Evolutionary conservation across 1,139 yeast genomes (phyloP).

Genomic region (Hanseniaspora sp.): DNA sequence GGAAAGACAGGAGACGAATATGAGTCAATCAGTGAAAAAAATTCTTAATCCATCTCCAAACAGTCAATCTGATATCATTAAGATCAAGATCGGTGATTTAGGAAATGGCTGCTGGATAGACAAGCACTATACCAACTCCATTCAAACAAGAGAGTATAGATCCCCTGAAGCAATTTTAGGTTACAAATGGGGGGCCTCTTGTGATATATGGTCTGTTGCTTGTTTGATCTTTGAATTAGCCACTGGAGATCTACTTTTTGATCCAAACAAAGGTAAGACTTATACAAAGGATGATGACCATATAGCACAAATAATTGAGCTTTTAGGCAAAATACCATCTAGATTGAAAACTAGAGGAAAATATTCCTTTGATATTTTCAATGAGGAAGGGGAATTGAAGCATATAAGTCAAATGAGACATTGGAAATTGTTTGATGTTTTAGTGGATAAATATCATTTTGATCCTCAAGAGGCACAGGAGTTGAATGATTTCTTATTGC

Average conservation of each 20-base stretch:
- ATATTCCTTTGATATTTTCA: constrained; percentile 43
- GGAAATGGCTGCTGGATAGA: constrained; percentile 66
- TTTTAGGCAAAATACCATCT: constrained; percentile 49
- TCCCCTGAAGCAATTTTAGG: constrained; percentile 57
- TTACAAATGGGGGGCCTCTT: constrained; percentile 61
- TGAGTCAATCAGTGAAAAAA: constrained; percentile 14
- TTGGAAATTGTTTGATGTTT: constrained; percentile 55
- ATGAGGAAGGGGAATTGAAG: constrained; percentile 42
- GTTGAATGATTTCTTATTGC: constrained; percentile 49
- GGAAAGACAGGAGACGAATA: constrained; percentile 31
- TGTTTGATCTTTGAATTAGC: constrained; percentile 59
- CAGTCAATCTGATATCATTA: constrained; percentile 27
- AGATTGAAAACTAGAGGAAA: constrained; percentile 41
- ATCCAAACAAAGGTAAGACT: constrained; percentile 42
- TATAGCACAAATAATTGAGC: constrained; percentile 60
- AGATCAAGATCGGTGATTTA: constrained; percentile 59
- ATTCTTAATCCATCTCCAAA: constrained; percentile 8
- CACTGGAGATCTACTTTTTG: constrained; percentile 67
- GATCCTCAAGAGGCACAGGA: constrained; percentile 40
- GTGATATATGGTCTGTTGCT: constrained; percentile 67
- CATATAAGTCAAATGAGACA: constrained; percentile 50
- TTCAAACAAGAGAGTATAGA: constrained; percentile 66
- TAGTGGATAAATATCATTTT: constrained; percentile 50
- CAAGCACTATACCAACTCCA: constrained; percentile 58
- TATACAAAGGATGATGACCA: constrained; percentile 65